Evolutionary conservation across 306 rosid species (phyloP), one percentile per base, ranked within the genome.

Genomic region (Pachyrhizus erosus): DNA sequence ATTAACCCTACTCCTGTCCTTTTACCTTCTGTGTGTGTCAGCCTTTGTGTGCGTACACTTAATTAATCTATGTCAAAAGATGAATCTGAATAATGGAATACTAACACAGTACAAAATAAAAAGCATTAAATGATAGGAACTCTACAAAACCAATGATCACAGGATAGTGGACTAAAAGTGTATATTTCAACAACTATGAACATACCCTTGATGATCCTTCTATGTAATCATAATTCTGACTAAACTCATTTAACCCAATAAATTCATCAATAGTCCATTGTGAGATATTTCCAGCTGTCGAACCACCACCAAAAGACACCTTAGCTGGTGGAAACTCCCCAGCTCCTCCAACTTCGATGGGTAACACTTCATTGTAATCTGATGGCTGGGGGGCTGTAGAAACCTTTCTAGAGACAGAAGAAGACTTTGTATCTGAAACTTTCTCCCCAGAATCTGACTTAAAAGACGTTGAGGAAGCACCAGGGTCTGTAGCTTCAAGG

Each of bases 201-300:
- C 93, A 58, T 75, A 92, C 99, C 97, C 92, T 91, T 76, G 97
- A 91, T 42, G 98, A 89, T 79, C 87, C 97, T 66, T 91, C 97
- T 89, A 86, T 88, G 91, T 68, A 91, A 52, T 87, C 89, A 65
- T 83, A 91, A 75, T 73, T 87, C 86, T 85, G 92, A 82, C 60
- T 85, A 83, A 87, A 92, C 24, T 93, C 99, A 40, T 86, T 69
- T 46, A 93, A 52, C 23, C 91, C 90, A 61, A 93, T 58, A 70
- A 86, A 92, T 20, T 90, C 99, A 79, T 96, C 98, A 1, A 93
- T 40, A 5, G 86, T 82, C 97, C 99, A 92, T 7, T 89, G 92
- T 10, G 94, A 87, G 75, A 84, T 85, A 81, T 89, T 87, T 86
- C 89, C 97, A 57, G 87, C 49, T 0, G 77, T 26, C 65, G 94